Evolutionary conservation across 78 protist species (phyloP).

Genomic region (Goniomonas avonlea): DNA sequence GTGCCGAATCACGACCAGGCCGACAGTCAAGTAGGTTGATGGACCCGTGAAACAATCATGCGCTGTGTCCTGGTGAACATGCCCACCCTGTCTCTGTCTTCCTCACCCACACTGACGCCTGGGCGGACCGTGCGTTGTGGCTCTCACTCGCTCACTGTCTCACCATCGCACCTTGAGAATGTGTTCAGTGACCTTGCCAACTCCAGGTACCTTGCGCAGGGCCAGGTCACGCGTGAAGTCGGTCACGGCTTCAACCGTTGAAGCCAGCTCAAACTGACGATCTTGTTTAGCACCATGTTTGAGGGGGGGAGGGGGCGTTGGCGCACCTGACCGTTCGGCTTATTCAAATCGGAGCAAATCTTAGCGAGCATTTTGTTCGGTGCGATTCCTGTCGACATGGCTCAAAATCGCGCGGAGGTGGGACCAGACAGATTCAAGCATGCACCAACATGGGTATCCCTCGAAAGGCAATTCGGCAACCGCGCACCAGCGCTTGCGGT

Average conservation of each 20-base stretch:
- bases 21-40: too few species aligned
- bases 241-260: background rate
- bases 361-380: constrained; percentile 41
- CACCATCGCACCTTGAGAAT: too few species aligned
- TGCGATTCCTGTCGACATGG: constrained; percentile 31
- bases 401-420: too few species aligned
- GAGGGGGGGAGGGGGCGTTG: background rate
- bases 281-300: background rate
- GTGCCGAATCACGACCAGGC: too few species aligned
- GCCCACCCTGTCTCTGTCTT: too few species aligned
- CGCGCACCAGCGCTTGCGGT: background rate
- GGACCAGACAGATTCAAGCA: background rate
- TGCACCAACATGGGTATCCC: too few species aligned
- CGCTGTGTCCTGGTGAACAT: too few species aligned
- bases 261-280: background rate
- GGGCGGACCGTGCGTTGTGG: too few species aligned
- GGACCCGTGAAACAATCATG: too few species aligned
- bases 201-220: constrained; percentile 55
- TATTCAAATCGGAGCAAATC: constrained; percentile 49
- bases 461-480: too few species aligned
- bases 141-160: too few species aligned
- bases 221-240: constrained; percentile 22
- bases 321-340: constrained; percentile 55
- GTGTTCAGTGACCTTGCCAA: constrained; percentile 48
- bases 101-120: too few species aligned